Evolutionary conservation across 2,329 filamentous ascomycete species (phyloP), one percentile per base, ranked within the genome.

Genomic region (Didymella pinodella): DNA sequence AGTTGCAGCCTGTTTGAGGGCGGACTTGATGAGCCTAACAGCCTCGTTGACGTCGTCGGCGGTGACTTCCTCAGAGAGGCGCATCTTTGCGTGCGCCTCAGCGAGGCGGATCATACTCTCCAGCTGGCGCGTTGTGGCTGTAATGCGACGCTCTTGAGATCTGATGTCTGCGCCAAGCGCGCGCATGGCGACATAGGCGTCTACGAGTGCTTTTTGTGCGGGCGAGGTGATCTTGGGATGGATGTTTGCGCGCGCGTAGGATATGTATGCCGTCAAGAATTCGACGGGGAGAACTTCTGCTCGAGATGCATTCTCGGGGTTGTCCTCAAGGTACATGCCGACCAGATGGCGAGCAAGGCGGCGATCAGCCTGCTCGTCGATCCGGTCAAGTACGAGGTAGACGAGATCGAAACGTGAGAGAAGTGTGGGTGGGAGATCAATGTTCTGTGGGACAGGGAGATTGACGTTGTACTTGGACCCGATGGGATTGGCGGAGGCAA

Each of bases 41-140:
- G 95, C 93, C 80, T 99, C 95, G 48, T 87, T 81, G 6, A 99
- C 96, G 71, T 99, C 96, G 48, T 86, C 85, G 28, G 85, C 86
- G 0, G 91, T 93, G 41, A 99, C 95, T 14, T 83, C 86, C 2
- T 83, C 76, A 0, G 90, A 87, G 5, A 99, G 86, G 4, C 95
- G 90, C 96, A 99, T 99, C 79, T 97, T 97, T 48, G 95, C 96
- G 78, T 99, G 96, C 0, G 93, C 95, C 81, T 99, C 95, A 1
- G 93, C 82, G 3, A 99, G 89, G 62, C 95, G 94, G 74, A 99
- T 98, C 96, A 99, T 99, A 45, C 90, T 95, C 80, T 99, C 96
- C 6, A 99, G 85, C 79, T 99, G 95, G 74, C 95, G 88, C 0
- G 96, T 99, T 3, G 95, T 99, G 40, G 95, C 95, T 0, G 95